Evolutionary conservation across 306 rosid species (phyloP), one percentile per base, ranked within the genome.

Genomic region (Benincasa hispida): DNA sequence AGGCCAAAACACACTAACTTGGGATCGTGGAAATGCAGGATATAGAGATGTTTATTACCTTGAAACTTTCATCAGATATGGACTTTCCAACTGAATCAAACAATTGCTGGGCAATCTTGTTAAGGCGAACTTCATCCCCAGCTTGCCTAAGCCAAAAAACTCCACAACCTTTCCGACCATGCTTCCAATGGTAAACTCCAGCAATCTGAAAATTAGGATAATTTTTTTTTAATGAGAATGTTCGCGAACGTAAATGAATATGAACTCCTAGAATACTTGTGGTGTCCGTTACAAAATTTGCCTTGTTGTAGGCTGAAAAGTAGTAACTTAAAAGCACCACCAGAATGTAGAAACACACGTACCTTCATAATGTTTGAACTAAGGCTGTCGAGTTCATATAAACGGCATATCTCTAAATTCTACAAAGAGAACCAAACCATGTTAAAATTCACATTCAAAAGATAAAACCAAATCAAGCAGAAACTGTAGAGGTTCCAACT

Each of bases 111-210:
- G 97, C 92, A 86, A 93, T 91, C 91, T 86, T 87, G 82, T 83
- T 85, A 17, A 93, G 98, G 73, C 94, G 87, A 81, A 83, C 82
- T 78, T 86, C 87, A 82, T 93, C 97, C 62, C 83, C 87, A 55
- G 98, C 93, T 82, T 88, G 96, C 83, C 86, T 96, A 86, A 93
- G 98, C 98, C 97, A 93, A 81, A 79, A 91, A 77, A 91, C 89
- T 78, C 97, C 97, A 81, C 85, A 79, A 80, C 96, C 97, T 83
- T 89, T 91, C 78, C 86, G 84, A 48, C 98, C 98, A 82, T 94
- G 97, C 90, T 94, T 94, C 97, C 97, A 94, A 77, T 90, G 90
- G 83, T 85, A 79, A 58, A 94, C 89, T 81, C 97, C 98, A 72
- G 98, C 95, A 83, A 90, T 84, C 97, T 94, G 78, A 74, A 79